Evolutionary conservation across 2,329 filamentous ascomycete genomes (phyloP).

Genomic region (Xylariaceae sp.): DNA sequence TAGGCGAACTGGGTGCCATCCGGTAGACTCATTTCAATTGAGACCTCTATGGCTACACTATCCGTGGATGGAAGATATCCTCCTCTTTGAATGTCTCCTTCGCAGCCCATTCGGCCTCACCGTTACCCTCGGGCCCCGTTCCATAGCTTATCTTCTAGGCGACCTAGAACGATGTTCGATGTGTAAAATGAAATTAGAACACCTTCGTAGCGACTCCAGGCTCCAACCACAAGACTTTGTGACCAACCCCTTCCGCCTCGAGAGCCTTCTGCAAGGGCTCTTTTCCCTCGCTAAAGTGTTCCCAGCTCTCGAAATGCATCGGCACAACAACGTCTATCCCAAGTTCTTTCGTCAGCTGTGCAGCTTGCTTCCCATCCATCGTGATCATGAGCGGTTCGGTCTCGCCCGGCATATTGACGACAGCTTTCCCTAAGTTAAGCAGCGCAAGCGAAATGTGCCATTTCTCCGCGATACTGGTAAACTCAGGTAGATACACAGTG

Average conservation of each 20-base stretch:
- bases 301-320: constrained; percentile 48
- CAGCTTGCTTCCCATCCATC: constrained; percentile 43
- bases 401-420: constrained; percentile 17
- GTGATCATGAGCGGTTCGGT: constrained; percentile 37
- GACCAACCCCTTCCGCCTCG: constrained; percentile 32
- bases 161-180: too few species aligned
- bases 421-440: constrained; percentile 41
- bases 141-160: too few species aligned
- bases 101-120: too few species aligned
- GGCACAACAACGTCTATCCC: constrained; percentile 42
- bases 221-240: constrained; percentile 36
- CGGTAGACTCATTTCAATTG: too few species aligned
- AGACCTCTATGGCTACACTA: too few species aligned
- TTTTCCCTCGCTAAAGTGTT: constrained; percentile 40
- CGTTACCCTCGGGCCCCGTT: too few species aligned
- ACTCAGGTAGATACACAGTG: constrained; percentile 45
- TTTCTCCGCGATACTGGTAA: constrained; percentile 32
- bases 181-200: not conserved
- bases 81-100: too few species aligned
- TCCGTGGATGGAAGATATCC: too few species aligned
- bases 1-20: too few species aligned
- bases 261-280: constrained; percentile 32
- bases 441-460: constrained; percentile 40
- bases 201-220: constrained; percentile 20
- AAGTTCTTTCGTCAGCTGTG: constrained; percentile 37